Base-by-base conservation (phyloP, 75 land plant species). In the Azolla pinnata region DNA sequence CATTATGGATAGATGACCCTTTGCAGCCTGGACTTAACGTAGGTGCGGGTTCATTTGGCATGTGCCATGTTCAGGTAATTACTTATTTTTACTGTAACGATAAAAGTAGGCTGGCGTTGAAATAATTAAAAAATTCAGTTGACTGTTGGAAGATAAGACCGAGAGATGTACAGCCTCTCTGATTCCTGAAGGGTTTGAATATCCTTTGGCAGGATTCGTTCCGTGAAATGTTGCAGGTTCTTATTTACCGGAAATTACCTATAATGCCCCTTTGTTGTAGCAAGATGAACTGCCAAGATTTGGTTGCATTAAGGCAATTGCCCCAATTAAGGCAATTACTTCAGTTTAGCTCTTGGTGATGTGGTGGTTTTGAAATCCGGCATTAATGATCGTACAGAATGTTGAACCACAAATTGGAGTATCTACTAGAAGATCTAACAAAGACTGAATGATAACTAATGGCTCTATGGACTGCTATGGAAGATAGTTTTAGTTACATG, bases 1-100 rank as follows among this genome's bases (percentile, higher is more conserved):
- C 79, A 1, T 55, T 76, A 44, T 65, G 59, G 38, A 72, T 76
- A 57, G 79, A 76, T 32, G 79, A 76, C 44, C 79, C 79, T 8
- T 29, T 76, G 20, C 69, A 62, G 44, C 79, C 76, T 29, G 76
- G 77, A 47, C 38, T 75, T 10, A 73, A 72, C 34, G 62, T 76
- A 30, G 76, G 78, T 29, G 77, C 71, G 35, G 79, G 79, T 2
- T 76, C 79, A 7, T 76, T 76, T 66, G 63, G 45, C 17, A 73
- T 76, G 66, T 57, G 54, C 59, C 76, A 57, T 24, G 79, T 76
- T 2, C 79, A 76, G 77, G 79, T 76, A 67, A 2, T 24, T 5
- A 33, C 3, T 16, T 47, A 7, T 47, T 16, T 47, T 20, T 47
- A 47, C 20, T 12, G 50, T 47, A 9, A 16, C 20, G 18, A 20